These are phyloP conservation scores for Batkoa obscura DNA, from an alignment of 371 early-diverging fungal genomes.

Conservation along the genomic window DNA sequence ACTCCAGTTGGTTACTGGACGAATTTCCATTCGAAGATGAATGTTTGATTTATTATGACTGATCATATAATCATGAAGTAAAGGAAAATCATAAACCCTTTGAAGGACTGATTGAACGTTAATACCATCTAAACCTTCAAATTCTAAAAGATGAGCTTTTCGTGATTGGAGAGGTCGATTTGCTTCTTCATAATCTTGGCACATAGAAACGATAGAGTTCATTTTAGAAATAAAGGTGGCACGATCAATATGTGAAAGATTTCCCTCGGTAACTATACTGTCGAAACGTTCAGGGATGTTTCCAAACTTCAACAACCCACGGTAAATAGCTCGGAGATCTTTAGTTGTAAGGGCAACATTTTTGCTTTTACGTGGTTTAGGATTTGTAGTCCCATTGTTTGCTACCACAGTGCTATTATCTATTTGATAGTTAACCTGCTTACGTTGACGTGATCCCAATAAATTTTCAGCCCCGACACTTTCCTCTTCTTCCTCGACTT, in stretches of 20 bases:
- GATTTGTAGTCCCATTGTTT: background rate
- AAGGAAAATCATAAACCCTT: constrained; percentile 29
- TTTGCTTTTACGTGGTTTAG: constrained; percentile 8
- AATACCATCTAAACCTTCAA: constrained; percentile 54
- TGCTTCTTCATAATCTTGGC: constrained; percentile 38
- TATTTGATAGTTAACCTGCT: constrained; percentile 7
- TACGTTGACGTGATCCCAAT: constrained; percentile 8
- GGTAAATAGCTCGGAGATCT: constrained; percentile 59
- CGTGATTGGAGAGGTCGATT: constrained; percentile 33
- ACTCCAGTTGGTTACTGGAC: constrained; percentile 73
- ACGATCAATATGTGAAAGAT: constrained; percentile 46
- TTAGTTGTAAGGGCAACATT: constrained; percentile 35
- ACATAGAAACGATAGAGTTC: constrained; percentile 43
- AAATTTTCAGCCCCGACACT: constrained; percentile 13
- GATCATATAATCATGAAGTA: constrained; percentile 13
- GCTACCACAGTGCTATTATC: constrained; percentile 9
- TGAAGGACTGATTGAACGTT: constrained; percentile 62
- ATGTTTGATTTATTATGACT: constrained; percentile 22
- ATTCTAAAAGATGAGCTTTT: constrained; percentile 60
- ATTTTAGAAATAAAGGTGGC: constrained; percentile 12
- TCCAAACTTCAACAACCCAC: constrained; percentile 64
- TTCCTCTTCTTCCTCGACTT: constrained; percentile 37
- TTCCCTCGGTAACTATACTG: constrained; percentile 57
- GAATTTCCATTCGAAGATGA: constrained; percentile 43
- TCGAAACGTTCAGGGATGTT: constrained; percentile 51